Conservation (phyloP, 129 eudicot genomes). For the Smallanthus sonchifolius region DNA sequence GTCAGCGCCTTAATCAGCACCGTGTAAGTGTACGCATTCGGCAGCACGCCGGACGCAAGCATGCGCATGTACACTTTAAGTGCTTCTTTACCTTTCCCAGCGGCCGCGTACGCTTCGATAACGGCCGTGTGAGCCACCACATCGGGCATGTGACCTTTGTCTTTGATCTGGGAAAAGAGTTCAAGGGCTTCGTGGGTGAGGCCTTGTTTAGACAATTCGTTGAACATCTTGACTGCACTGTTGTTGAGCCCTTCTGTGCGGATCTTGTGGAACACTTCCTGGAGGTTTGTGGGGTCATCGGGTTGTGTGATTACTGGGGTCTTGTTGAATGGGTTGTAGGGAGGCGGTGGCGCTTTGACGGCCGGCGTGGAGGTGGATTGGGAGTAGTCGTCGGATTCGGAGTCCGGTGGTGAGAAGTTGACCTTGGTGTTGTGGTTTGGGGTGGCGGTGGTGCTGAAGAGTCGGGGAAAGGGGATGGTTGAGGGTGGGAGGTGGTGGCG, state of each 20-base stretch:
- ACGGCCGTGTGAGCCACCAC: slow-evolving; percentile 89
- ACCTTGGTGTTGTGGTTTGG: slow-evolving; percentile 55
- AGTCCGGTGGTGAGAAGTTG: slow-evolving; percentile 59
- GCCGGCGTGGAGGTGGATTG: slow-evolving; percentile 7
- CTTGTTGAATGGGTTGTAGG: slow-evolving; percentile 75
- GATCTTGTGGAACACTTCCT: slow-evolving; percentile 59
- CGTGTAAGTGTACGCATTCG: slow-evolving; percentile 70
- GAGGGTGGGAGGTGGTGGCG: slow-evolving; percentile 23
- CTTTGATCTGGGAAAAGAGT: slow-evolving; percentile 57
- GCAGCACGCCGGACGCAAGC: slow-evolving; percentile 65
- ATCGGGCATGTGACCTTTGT: slow-evolving; percentile 79
- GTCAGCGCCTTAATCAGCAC: slow-evolving; percentile 59
- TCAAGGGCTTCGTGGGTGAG: slow-evolving; percentile 83
- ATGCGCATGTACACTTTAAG: slow-evolving; percentile 49
- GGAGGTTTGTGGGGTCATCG: slow-evolving; percentile 71
- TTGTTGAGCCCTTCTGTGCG: slow-evolving; percentile 62
- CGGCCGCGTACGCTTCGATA: slow-evolving; percentile 66
- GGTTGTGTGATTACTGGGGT: slow-evolving; percentile 47
- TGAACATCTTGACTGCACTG: slow-evolving; percentile 92
- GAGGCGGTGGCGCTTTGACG: slow-evolving; percentile 50
- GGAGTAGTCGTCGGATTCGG: slow-evolving; percentile 13
- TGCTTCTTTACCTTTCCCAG: slow-evolving; percentile 66
- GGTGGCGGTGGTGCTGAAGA: slow-evolving; percentile 15
- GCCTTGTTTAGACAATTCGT: slow-evolving; percentile 83
- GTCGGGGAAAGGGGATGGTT: slow-evolving; percentile 20